Conservation (phyloP, 352 stramenopile species). For the Peronospora farinosa region DNA sequence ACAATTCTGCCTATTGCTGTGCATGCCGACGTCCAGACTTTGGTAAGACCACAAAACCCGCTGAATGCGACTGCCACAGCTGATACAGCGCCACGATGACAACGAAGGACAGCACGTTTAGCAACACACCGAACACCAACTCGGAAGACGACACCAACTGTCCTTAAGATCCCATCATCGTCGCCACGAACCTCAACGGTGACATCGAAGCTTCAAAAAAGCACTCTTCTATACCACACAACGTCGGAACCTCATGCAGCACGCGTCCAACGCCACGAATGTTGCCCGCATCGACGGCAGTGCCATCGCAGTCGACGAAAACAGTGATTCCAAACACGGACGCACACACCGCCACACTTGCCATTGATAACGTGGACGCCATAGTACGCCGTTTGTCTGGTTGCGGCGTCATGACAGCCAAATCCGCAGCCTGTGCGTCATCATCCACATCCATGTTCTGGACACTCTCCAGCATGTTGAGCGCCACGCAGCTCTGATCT, state of each 20-base stretch:
- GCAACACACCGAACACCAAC: constrained; percentile 50
- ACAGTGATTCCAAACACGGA: constrained; percentile 78
- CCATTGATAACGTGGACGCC: constrained; percentile 41
- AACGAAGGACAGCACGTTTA: constrained; percentile 70
- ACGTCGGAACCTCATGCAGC: constrained; percentile 51
- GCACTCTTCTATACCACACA: constrained; percentile 27
- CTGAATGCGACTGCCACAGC: constrained; percentile 36
- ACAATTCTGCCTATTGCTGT: background rate
- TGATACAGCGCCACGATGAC: constrained; percentile 61
- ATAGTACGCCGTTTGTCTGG: constrained; percentile 37
- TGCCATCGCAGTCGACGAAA: constrained; percentile 50
- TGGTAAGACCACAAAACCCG: background rate
- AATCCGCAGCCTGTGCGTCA: constrained; percentile 15
- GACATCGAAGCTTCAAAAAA: constrained; percentile 21
- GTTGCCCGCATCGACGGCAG: constrained; percentile 26
- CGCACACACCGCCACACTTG: constrained; percentile 58
- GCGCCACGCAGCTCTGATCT: constrained; percentile 15
- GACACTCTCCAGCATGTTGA: constrained; percentile 27
- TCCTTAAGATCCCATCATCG: constrained; percentile 38
- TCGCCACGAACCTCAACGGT: constrained; percentile 28
- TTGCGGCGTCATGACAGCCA: constrained; percentile 15
- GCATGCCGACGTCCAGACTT: background rate
- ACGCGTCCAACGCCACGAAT: constrained; percentile 54
- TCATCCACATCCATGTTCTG: constrained; percentile 23
- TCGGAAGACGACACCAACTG: constrained; percentile 52